A percentile compares a stretch with the other conserved stretches of the same genome.
Evolutionary conservation across 441 rosid species (phyloP).

Genomic region (Breynia disticha): DNA sequence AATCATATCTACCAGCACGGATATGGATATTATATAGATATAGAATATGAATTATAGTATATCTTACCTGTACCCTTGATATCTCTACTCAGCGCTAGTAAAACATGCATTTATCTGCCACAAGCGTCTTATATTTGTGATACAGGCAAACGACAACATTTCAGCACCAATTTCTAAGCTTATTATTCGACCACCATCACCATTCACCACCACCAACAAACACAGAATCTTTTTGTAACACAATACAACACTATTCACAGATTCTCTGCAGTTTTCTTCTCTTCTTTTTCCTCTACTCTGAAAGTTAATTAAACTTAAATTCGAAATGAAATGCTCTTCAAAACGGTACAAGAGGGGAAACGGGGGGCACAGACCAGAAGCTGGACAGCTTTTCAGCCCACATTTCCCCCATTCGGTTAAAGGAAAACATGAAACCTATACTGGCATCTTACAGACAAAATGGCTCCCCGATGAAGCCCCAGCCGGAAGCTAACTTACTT

Average conservation of each 20-base stretch:
- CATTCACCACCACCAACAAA: conserved; percentile 7
- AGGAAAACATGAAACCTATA: conserved; percentile 26
- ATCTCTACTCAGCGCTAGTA: too few species aligned
- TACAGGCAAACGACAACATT: too few species aligned
- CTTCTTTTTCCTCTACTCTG: background rate
- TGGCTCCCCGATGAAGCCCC: conserved; percentile 20
- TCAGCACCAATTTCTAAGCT: background rate
- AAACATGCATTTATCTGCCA: too few species aligned
- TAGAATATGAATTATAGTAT: too few species aligned
- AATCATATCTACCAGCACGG: too few species aligned
- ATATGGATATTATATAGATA: too few species aligned
- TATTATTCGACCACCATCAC: conserved; percentile 12
- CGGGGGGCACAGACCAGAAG: too few species aligned
- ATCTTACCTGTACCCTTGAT: too few species aligned
- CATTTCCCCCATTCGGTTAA: conserved; percentile 15
- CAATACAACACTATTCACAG: conserved; percentile 17
- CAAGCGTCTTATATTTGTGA: too few species aligned
- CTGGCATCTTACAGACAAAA: conserved; percentile 42
- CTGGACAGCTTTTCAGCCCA: conserved; percentile 23
- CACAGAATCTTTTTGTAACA: too few species aligned
- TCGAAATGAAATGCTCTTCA: conserved; percentile 5
- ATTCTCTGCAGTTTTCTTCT: background rate
- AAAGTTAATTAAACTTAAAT: too few species aligned
- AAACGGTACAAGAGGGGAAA: conserved; percentile 10
- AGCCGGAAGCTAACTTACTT: conserved; percentile 23